Conservation (phyloP, 495 filamentous ascomycete genomes). For the Tirmania nivea region DNA sequence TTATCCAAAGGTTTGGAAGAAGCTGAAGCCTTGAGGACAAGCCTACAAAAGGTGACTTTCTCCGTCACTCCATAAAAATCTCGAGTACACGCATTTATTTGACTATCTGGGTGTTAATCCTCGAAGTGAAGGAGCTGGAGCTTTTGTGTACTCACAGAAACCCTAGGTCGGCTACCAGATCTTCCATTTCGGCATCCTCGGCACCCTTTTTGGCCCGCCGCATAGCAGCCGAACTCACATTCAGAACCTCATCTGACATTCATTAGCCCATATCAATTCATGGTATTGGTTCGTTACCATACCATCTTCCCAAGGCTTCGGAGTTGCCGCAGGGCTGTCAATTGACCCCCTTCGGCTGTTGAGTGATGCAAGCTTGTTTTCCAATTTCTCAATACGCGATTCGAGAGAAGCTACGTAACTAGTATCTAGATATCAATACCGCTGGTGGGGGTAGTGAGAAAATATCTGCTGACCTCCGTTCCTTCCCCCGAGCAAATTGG, state of each 20-base stretch:
- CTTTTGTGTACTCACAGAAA: constrained; percentile 35
- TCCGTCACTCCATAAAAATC: constrained; percentile 51
- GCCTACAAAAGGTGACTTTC: constrained; percentile 71
- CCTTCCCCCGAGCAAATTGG: constrained; percentile 82
- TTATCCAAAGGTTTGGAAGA: constrained; percentile 29
- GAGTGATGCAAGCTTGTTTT: constrained; percentile 27
- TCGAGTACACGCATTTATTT: constrained; percentile 68
- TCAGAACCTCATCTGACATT: not conserved
- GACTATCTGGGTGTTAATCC: constrained; percentile 30
- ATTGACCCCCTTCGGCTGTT: constrained; percentile 6
- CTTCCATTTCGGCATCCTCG: constrained; percentile 58
- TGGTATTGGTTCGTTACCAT: too few relatives aligned
- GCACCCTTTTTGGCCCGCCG: constrained; percentile 21
- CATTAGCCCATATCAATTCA: too few relatives aligned
- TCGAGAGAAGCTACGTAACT: constrained; percentile 86
- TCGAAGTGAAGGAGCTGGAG: constrained; percentile 1
- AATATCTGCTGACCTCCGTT: constrained; percentile 36
- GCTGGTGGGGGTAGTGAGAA: not conserved
- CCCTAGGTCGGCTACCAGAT: constrained; percentile 62
- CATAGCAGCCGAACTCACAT: constrained; percentile 7
- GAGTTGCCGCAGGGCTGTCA: constrained; percentile 22
- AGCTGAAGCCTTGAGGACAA: constrained; percentile 43
- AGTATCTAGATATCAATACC: constrained; percentile 5
- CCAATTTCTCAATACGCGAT: constrained; percentile 64
- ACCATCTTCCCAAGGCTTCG: constrained; percentile 2